These are phyloP conservation scores for Laburnicola sp. DNA, from an alignment of 2,329 filamentous ascomycete genomes.

Conservation along the genomic window DNA sequence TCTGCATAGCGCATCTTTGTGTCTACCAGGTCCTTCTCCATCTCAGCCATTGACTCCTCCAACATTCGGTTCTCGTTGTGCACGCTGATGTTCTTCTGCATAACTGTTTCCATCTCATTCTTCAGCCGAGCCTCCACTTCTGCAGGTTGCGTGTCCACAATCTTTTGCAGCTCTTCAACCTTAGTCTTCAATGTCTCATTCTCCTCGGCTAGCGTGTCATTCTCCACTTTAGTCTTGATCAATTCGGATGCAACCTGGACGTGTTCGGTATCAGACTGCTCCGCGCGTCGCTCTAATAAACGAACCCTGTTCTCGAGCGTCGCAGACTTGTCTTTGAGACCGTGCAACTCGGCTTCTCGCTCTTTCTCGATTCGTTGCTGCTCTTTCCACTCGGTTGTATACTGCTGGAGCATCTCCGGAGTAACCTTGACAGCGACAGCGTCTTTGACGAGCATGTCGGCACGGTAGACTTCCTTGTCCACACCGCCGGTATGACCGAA, in stretches of 20 bases:
- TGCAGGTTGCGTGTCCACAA: constrained; percentile 86
- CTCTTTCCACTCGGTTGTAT: constrained; percentile 89
- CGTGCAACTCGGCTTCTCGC: constrained; percentile 77
- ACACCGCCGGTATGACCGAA: constrained; percentile 89
- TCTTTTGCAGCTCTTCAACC: constrained; percentile 78
- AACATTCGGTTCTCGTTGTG: constrained; percentile 88
- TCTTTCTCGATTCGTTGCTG: constrained; percentile 81
- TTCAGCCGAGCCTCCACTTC: constrained; percentile 83
- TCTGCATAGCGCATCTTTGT: constrained; percentile 96
- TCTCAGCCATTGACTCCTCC: constrained; percentile 86
- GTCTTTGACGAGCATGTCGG: constrained; percentile 89
- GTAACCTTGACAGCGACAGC: constrained; percentile 87
- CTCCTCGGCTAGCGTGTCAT: constrained; percentile 83
- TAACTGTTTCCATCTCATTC: constrained; percentile 85
- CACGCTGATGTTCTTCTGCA: constrained; percentile 89
- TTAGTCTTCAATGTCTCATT: constrained; percentile 87
- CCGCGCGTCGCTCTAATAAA: constrained; percentile 80
- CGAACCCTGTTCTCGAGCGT: constrained; percentile 75
- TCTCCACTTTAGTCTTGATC: constrained; percentile 89
- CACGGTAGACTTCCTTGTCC: constrained; percentile 94
- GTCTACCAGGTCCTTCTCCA: constrained; percentile 88
- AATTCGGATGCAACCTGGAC: constrained; percentile 88
- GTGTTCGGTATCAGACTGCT: constrained; percentile 88
- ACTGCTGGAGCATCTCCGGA: constrained; percentile 76
- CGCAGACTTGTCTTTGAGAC: constrained; percentile 61